phyloP scores from a whole-genome alignment of 805 yeast species.

The Tetrapisispora taiwanensis region DNA sequence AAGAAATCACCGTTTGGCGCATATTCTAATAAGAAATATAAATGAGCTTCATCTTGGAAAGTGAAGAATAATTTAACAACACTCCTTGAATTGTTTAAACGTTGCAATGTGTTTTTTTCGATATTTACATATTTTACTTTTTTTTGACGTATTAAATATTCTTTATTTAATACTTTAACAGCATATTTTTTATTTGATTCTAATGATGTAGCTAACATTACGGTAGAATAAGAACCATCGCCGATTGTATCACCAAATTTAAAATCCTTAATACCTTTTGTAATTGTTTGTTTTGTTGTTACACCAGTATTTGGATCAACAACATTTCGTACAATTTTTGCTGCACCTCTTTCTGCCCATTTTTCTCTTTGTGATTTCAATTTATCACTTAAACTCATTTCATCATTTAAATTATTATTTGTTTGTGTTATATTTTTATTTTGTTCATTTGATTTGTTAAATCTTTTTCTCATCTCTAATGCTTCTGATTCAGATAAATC shows the following conservation, averaged over 20 bases:
- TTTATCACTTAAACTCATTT: constrained; percentile 14
- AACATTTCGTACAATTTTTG: constrained; percentile 39
- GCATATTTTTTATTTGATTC: constrained; percentile 65
- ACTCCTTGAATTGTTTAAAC: constrained; percentile 51
- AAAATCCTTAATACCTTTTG: constrained; percentile 66
- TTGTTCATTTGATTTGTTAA: neutral
- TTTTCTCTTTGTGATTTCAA: constrained; percentile 29
- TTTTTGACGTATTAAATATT: constrained; percentile 70
- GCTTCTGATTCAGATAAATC: neutral
- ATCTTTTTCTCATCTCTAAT: neutral
- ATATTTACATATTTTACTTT: constrained; percentile 78
- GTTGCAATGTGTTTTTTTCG: constrained; percentile 68
- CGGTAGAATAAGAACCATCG: constrained; percentile 94
- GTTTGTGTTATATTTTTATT: neutral
- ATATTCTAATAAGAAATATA: constrained; percentile 68
- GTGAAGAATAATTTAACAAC: constrained; percentile 64
- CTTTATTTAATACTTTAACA: constrained; percentile 63
- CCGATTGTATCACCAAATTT: constrained; percentile 84
- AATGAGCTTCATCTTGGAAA: constrained; percentile 64
- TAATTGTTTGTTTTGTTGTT: constrained; percentile 40
- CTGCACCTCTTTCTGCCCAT: constrained; percentile 54
- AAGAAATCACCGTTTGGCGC: constrained; percentile 74
- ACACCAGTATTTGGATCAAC: constrained; percentile 39
- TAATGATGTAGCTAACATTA: constrained; percentile 75
- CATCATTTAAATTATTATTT: constrained; percentile 3